Evolutionary conservation across 1,284 basidiomycete genomes (phyloP).

Genomic region (Polyporus tsugae): DNA sequence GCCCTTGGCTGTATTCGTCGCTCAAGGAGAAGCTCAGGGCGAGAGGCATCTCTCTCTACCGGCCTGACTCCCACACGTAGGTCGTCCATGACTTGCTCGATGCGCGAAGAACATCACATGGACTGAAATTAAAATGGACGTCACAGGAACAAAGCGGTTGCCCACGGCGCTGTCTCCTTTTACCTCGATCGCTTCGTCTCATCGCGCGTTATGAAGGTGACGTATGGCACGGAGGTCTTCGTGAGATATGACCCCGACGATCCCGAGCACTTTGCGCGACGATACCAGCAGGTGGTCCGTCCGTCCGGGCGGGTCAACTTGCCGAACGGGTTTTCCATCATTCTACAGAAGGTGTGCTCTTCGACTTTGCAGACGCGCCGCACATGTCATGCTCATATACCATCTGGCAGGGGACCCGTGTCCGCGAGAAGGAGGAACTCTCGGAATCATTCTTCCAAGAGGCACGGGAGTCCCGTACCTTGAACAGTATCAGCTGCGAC

Average conservation of each 20-base stretch:
- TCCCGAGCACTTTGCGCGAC: slow-evolving; percentile 43
- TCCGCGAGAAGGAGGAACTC: slow-evolving; percentile 51
- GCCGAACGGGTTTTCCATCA: slow-evolving; percentile 42
- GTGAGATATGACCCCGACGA: slow-evolving; percentile 40
- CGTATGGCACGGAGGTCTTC: slow-evolving; percentile 45
- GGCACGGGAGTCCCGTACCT: slow-evolving; percentile 37
- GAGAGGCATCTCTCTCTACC: slow-evolving; percentile 46
- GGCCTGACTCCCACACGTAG: slow-evolving; percentile 57
- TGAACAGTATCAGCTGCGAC: slow-evolving; percentile 41
- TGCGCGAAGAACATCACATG: neutral
- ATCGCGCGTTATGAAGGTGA: slow-evolving; percentile 43
- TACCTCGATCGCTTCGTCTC: slow-evolving; percentile 48
- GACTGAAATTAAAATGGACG: neutral
- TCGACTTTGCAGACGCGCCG: neutral
- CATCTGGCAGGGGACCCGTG: slow-evolving; percentile 44
- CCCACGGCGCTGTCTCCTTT: slow-evolving; percentile 46
- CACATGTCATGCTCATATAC: neutral
- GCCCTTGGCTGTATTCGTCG: slow-evolving; percentile 45
- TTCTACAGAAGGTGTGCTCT: slow-evolving; percentile 44
- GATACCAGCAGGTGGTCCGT: slow-evolving; percentile 33
- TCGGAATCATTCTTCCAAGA: slow-evolving; percentile 48
- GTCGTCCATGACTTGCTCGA: slow-evolving; percentile 23
- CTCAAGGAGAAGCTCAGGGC: slow-evolving; percentile 39
- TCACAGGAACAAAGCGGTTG: slow-evolving; percentile 42
- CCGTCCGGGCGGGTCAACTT: slow-evolving; percentile 44